Evolutionary conservation across 139 green algal species (phyloP).

Genomic region (Picochlorum sp.): DNA sequence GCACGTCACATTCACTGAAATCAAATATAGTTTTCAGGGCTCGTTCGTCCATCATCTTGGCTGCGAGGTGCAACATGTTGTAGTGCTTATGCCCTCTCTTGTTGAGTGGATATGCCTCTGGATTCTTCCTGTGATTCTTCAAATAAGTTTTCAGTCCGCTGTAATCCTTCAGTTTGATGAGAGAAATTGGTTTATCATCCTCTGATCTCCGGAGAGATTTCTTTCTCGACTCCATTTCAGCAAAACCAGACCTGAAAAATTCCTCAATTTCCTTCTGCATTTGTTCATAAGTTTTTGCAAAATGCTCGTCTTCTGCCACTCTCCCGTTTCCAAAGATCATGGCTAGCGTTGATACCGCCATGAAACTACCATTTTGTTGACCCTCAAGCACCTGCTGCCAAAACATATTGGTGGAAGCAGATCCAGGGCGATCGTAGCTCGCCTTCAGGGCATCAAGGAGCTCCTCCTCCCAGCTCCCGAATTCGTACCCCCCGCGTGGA

Average conservation of each 20-base stretch:
- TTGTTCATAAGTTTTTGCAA: neutral
- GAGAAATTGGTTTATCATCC: neutral
- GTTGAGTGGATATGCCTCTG: neutral
- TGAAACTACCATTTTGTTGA: neutral
- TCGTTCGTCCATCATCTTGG: neutral
- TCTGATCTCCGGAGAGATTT: neutral
- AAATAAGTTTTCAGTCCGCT: neutral
- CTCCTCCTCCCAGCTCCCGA: neutral
- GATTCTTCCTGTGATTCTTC: constrained; percentile 7
- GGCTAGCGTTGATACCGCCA: neutral
- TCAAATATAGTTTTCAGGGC: constrained; percentile 2
- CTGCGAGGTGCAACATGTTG: neutral
- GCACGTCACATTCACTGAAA: neutral
- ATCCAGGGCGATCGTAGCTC: neutral
- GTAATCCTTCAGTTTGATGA: constrained; percentile 1
- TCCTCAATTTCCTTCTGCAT: neutral
- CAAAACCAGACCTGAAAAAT: neutral
- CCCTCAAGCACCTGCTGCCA: neutral
- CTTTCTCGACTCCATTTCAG: neutral
- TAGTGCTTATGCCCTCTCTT: neutral
- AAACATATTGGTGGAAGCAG: neutral
- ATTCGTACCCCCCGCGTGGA: neutral
- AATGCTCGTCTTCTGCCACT: constrained; percentile 1
- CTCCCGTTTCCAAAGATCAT: neutral
- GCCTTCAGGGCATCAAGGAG: neutral